Base-by-base conservation (phyloP, 495 filamentous ascomycete genomes). In the Lophiotrema nucula region DNA sequence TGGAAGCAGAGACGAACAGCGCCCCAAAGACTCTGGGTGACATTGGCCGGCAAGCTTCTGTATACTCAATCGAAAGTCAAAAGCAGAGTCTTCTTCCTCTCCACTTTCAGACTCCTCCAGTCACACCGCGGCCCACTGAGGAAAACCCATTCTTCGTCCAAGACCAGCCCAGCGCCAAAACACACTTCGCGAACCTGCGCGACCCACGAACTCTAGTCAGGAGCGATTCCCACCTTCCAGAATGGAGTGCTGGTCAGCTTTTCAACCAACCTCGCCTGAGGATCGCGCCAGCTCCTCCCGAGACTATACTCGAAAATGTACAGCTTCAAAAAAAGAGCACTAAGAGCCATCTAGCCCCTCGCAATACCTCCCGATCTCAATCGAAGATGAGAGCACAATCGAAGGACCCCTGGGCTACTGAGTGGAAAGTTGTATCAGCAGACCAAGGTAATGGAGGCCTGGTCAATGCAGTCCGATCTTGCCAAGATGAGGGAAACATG, bases 371-470 rank as follows among this genome's bases (percentile, higher is more conserved):
- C 12, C 11, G 46, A 43, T 66, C 60, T n/a, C n/a, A n/a, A n/a
- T n/a, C n/a, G n/a, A n/a, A n/a, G n/a, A n/a, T n/a, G n/a, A n/a
- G n/a, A n/a, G n/a, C n/a, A n/a, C n/a, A n/a, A n/a, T n/a, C n/a
- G 16, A 59, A 35, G 31, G 53, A 48, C 47, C 25, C 71, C 12
- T 85, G 83, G 15, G 70, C 78, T 39, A 83, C 83, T 10, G 77
- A 84, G 51, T 97, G 90, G 90, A 86, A 79, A n/a, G 80, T 97
- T 19, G 87, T 88, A 62, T 83, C 83, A 23, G 88, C 90, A 0
- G 85, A 93, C 49, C 89, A 92, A 70, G 91, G 91, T 39, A 97
- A 97, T 71, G 91, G 90, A 15, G 92, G 90, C 21, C 79, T 97
- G 47, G 83, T 85, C 54, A 97, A 96, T 67, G 90, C 92, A 0